Base-by-base conservation (phyloP, 768 basidiomycete species). In the Lactarius hengduanensis region DNA sequence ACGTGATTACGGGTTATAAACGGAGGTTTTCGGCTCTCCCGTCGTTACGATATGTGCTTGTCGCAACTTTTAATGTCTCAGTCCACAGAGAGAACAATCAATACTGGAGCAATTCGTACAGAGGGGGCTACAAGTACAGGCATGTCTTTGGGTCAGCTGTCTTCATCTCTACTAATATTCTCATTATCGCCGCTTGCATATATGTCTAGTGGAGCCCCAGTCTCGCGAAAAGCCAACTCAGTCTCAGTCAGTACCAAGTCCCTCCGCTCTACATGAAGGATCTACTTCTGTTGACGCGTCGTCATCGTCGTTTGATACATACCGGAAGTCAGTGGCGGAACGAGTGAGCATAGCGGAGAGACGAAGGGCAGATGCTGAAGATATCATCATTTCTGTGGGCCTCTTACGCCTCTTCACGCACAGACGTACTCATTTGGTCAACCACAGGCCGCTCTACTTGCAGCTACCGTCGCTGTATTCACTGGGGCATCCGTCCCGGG, bases 361-460 rank as follows among this genome's bases (percentile, higher is more conserved):
- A 7, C 65, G 30, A 20, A 62, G 57, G 22, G 65, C 57, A 3
- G 61, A 66, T 7, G 40, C 47, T 8, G 11, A 66, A 18, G 61
- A 62, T 22, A 50, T 66, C 20, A 60, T 62, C 26, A 18, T 62
- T n/a, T 66, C 57, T 28, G 65, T 66, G 18, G 3, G 65, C 53
- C 20, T 16, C 22, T 16, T 11, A 7, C 28, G 1, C 20, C n/a
- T 20, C 13, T 5, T 9, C 16, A 28, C 50, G 26, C 50, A 26
- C 16, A 4, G 32, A 18, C 15, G 15, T 30, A 10, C 60, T 57
- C 9, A 61, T 7, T 22, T 50, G 32, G 8, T 18, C 36, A 11
- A 58, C 15, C 5, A 8, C 32, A 66, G 65, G 65, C 61, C 34
- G 65, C 61, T 26, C 32, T 66, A 11, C 65, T 66, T n/a, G 36